A percentile compares a stretch with the other conserved stretches of the same genome.
Conservation (phyloP, 352 stramenopile species). For the Phytophthora brassicae region DNA sequence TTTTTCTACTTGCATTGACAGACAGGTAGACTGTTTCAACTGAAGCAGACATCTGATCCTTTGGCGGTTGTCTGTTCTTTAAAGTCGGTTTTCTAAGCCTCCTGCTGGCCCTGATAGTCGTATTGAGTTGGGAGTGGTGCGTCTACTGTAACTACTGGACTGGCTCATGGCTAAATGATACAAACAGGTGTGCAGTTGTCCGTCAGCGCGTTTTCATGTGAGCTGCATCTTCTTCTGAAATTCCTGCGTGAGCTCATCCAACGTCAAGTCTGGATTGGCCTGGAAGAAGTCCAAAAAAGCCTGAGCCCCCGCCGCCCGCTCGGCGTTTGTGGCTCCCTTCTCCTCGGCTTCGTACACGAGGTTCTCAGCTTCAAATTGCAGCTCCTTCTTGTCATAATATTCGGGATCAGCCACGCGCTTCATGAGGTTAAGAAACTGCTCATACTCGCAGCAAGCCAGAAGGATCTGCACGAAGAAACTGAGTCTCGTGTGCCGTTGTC, state of each 20-base stretch:
- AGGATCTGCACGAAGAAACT: conserved; percentile 86
- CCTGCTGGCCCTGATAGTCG: conserved; percentile 23
- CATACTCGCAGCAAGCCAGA: conserved; percentile 76
- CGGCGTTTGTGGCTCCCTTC: conserved; percentile 24
- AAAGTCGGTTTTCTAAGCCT: conserved; percentile 17
- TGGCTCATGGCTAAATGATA: conserved; percentile 38
- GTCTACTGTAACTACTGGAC: conserved; percentile 39
- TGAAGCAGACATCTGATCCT: not conserved
- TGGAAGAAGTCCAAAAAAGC: conserved; percentile 75
- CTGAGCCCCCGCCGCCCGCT: conserved; percentile 49
- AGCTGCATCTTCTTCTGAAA: conserved; percentile 75
- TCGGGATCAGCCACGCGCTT: conserved; percentile 72
- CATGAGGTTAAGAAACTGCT: conserved; percentile 88
- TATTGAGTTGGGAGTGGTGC: conserved; percentile 22
- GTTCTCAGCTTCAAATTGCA: conserved; percentile 64
- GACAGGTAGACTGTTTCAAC: conserved; percentile 21
- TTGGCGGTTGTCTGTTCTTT: conserved; percentile 12
- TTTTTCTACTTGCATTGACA: conserved; percentile 13
- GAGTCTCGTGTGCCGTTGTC: conserved; percentile 72
- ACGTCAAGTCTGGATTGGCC: conserved; percentile 62
- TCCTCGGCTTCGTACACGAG: conserved; percentile 60
- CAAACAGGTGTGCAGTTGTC: conserved; percentile 27
- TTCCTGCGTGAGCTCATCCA: conserved; percentile 74
- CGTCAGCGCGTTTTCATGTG: conserved; percentile 46
- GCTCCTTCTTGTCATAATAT: conserved; percentile 83